phyloP scores from a whole-genome alignment of 176 grass and related monocot species.

The Eremochloa ophiuroides region DNA sequence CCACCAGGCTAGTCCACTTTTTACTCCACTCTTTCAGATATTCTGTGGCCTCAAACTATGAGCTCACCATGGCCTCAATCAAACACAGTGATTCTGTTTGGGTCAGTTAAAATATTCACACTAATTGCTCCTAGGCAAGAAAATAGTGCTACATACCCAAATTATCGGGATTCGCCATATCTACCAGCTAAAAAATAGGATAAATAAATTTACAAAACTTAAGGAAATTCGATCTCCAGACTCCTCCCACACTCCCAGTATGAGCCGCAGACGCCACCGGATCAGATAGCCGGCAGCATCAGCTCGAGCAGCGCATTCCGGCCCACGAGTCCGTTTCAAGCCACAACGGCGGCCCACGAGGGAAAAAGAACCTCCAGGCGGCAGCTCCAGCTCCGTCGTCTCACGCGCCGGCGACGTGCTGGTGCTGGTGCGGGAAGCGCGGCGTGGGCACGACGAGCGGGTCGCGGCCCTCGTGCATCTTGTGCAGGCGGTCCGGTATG shows the following conservation, averaged over 20 bases:
- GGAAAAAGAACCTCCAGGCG: neutral
- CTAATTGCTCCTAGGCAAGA: neutral
- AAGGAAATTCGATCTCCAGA: neutral
- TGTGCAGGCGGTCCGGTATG: conserved; percentile 36
- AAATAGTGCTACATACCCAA: neutral
- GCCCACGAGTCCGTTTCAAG: neutral
- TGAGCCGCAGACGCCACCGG: neutral
- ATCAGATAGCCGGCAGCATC: too few relatives aligned
- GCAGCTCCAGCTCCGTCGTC: neutral
- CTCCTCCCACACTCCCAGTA: too few relatives aligned
- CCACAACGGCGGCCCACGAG: neutral
- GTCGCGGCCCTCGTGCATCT: conserved; percentile 40
- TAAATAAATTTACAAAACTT: neutral
- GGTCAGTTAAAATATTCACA: neutral
- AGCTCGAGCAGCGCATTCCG: neutral
- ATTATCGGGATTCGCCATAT: neutral
- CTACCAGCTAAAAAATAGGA: neutral
- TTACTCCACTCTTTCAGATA: neutral
- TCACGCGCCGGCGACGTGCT: conserved; percentile 25
- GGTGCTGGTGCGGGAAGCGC: conserved; percentile 60
- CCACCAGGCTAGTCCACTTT: too few relatives aligned
- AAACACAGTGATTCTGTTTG: neutral
- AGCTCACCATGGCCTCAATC: too few relatives aligned
- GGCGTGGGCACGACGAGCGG: conserved; percentile 42
- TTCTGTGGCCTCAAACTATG: neutral